A percentile compares a stretch with the other conserved stretches of the same genome.
Conservation (phyloP, 2,329 filamentous ascomycete genomes). For the Hirsutella thompsonii region DNA sequence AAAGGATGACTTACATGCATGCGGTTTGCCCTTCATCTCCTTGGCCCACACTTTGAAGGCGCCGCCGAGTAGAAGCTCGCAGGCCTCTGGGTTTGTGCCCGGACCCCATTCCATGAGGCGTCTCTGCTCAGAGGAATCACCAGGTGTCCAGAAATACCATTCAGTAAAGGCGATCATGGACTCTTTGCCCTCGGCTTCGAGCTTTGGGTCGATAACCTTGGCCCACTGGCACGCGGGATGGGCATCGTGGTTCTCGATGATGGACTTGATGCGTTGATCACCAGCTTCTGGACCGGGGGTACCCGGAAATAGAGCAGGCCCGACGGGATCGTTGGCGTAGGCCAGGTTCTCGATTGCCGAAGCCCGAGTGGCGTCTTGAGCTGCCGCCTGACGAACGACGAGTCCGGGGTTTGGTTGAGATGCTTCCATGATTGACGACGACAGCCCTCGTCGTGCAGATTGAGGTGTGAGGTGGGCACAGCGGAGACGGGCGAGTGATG, state of each 20-base stretch:
- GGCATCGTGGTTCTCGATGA: constrained; percentile 9
- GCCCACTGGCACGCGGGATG: constrained; percentile 19
- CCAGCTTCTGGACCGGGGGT: no score
- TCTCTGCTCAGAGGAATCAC: no score
- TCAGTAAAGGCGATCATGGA: constrained; percentile 21
- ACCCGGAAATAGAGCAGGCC: no score
- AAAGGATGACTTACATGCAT: constrained; percentile 22
- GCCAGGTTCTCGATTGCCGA: no score
- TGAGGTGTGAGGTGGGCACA: no score
- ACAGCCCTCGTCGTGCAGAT: no score
- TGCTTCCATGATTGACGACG: no score
- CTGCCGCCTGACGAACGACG: no score
- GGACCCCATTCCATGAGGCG: constrained; percentile 10
- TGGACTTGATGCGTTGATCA: background rate
- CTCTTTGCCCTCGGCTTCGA: constrained; percentile 13
- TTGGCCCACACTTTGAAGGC: constrained; percentile 14
- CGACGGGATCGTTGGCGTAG: no score
- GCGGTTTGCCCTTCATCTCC: constrained; percentile 14
- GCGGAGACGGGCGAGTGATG: no score
- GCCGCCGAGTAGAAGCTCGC: constrained; percentile 16
- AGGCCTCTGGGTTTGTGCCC: constrained; percentile 19
- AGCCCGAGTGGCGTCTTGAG: no score
- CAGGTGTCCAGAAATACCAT: constrained; percentile 18
- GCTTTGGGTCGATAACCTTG: constrained; percentile 21
- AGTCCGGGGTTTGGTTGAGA: no score